phyloP scores from a whole-genome alignment of 805 yeast genomes.

The Candida piceae region DNA sequence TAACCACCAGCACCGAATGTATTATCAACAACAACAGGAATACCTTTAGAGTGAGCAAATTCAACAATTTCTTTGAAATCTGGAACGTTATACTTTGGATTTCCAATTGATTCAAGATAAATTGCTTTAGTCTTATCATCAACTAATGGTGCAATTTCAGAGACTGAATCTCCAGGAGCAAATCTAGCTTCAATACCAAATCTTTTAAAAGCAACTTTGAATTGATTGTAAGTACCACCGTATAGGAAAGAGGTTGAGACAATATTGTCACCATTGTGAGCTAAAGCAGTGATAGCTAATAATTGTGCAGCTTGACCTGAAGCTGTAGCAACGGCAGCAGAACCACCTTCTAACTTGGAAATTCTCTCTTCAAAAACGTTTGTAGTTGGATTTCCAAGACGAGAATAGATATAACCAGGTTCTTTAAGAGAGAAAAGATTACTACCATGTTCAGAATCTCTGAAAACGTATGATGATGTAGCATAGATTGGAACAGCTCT shows the following conservation, averaged over 20 bases:
- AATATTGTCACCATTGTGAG: slow-evolving; percentile 85
- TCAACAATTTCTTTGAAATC: slow-evolving; percentile 75
- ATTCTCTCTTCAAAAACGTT: slow-evolving; percentile 88
- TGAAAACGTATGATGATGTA: slow-evolving; percentile 82
- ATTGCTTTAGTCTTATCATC: slow-evolving; percentile 88
- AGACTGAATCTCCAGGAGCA: slow-evolving; percentile 73
- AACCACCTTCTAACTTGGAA: slow-evolving; percentile 90
- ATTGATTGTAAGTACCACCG: slow-evolving; percentile 96
- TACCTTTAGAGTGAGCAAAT: slow-evolving; percentile 79
- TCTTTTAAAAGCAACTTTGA: slow-evolving; percentile 82
- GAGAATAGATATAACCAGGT: slow-evolving; percentile 82
- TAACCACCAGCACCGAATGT: slow-evolving; percentile 97
- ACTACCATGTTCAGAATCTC: slow-evolving; percentile 88
- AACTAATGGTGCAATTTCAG: slow-evolving; percentile 63
- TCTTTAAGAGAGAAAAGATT: slow-evolving; percentile 79
- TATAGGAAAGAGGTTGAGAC: slow-evolving; percentile 81
- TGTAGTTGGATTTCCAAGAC: slow-evolving; percentile 89
- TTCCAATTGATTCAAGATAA: slow-evolving; percentile 86
- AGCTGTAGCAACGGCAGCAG: slow-evolving; percentile 80
- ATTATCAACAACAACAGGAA: slow-evolving; percentile 91
- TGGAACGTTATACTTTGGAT: slow-evolving; percentile 89
- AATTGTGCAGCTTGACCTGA: slow-evolving; percentile 98
- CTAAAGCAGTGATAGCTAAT: slow-evolving; percentile 74
- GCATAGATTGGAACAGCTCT: slow-evolving; percentile 95
- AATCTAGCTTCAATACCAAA: slow-evolving; percentile 83